Base-by-base conservation (phyloP, 345 rosid genomes). In the Passiflora organensis region DNA sequence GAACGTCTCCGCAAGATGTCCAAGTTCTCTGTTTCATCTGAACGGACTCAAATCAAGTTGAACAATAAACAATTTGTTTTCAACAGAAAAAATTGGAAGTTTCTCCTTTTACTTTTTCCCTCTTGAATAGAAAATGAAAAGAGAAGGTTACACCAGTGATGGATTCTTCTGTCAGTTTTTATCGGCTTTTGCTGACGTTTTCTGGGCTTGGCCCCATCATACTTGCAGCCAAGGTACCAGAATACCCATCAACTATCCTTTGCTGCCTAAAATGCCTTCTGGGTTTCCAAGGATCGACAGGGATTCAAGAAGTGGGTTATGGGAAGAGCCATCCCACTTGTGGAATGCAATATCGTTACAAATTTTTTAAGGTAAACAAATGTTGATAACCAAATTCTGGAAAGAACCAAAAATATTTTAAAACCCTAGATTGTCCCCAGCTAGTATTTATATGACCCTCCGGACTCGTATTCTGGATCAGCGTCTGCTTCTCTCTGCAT, bases 161-260 rank as follows among this genome's bases (percentile, higher is more conserved):
- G 76, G 71, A 79, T 80, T 83, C 79, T 80, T 83, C 72, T 78
- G 84, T 65, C 82, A 72, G 72, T 76, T 56, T 62, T 51, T 50
- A 20, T 74, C 39, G 70, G 62, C 72, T 73, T 69, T 67, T 69
- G 77, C 80, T 65, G 76, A 65, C 70, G 75, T 71, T 60, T 70
- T 55, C 45, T 53, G 50, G 50, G 34, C 34, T 8, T 66, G 58
- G 76, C 69, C 83, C 75, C 75, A 63, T 65, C 0, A 52, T 66
- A 65, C 68, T 64, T 66, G 68, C 63, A 71, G 72, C 32, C 72
- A 78, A 77, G 64, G 66, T 64, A 48, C 64, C 74, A 70, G 71
- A 63, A 58, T 66, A 58, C 63, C 67, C 57, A 37, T 63, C 41
- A n/a, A 45, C 56, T 20, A 21, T 42, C 58, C 22, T 2, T 28